Percentiles rank a stretch among this genome's conserved stretches.
Evolutionary conservation across 495 filamentous ascomycete species (phyloP).

Genomic region (Clavariopsis aquatica): DNA sequence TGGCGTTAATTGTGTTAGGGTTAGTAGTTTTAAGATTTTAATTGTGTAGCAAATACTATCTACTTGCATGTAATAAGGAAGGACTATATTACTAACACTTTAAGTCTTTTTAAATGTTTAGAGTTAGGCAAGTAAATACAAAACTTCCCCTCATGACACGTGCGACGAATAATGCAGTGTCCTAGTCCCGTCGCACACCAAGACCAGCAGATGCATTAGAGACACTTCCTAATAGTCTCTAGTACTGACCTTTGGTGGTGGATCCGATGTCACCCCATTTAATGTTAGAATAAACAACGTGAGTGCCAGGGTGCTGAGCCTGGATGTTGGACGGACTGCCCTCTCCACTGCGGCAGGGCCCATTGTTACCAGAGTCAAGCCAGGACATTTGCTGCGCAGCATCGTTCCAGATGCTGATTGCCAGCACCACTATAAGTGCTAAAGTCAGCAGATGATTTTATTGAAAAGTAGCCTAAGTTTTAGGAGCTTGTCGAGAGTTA

Average conservation of each 20-base stretch:
- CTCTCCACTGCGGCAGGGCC: slow-evolving; percentile 56
- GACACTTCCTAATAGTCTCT: slow-evolving; percentile 10
- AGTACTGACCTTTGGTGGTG: slow-evolving; percentile 30
- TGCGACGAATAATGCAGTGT: background rate
- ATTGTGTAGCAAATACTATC: slow-evolving; percentile 2
- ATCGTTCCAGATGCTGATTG: slow-evolving; percentile 65
- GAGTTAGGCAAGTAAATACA: slow-evolving; percentile 8
- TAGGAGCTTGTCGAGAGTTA: slow-evolving; percentile 9
- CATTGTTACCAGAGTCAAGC: slow-evolving; percentile 56
- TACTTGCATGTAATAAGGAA: background rate
- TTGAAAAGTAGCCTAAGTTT: slow-evolving; percentile 12
- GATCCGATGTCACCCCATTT: slow-evolving; percentile 42
- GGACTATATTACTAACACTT: slow-evolving; percentile 9
- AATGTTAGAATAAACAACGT: slow-evolving; percentile 40
- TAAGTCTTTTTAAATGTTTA: slow-evolving; percentile 1
- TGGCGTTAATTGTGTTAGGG: slow-evolving; percentile 1
- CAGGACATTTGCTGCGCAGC: slow-evolving; percentile 59
- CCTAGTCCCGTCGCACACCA: slow-evolving; percentile 4
- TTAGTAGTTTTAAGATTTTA: slow-evolving; percentile 4
- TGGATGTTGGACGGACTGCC: slow-evolving; percentile 37
- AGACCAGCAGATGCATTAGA: slow-evolving; percentile 10
- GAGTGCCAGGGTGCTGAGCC: slow-evolving; percentile 35
- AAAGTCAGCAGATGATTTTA: slow-evolving; percentile 16
- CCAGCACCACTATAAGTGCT: slow-evolving; percentile 54
- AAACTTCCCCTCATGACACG: slow-evolving; percentile 5